Base-by-base conservation (phyloP, 164 flowering plant genomes). In the Vitis riparia region DNA sequence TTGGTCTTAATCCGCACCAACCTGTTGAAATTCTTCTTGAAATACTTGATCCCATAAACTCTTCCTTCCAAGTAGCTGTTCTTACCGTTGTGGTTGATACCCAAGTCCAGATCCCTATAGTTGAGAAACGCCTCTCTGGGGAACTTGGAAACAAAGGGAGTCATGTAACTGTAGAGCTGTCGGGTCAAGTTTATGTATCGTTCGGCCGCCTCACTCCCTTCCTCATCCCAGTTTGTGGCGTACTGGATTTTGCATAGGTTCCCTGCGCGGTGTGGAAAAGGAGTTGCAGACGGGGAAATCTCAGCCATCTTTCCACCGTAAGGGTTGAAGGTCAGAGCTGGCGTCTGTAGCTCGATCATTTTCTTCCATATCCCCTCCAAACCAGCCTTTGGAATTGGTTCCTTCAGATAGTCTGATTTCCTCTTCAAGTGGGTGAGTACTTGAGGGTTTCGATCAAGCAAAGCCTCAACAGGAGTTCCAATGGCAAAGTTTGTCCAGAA, bases 181-280 rank as follows among this genome's bases (percentile, higher is more conserved):
- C 80, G 59, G 3, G 52, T 66, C 59, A 56, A 29, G 32, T 27
- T 51, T 2, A 69, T 16, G 66, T 69, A 55, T 2, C 27, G 12
- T 3, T 73, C 16, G 9, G 68, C 68, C 10, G 60, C 67, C 30
- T 60, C 74, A 3, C 1, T 9, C 10, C 80, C 73, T 27, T 16
- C 32, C 11, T 60, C 59, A 0, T 17, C 32, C 73, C 77, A 69
- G 29, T 51, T 37, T 8, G 13, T 23, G 9, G 30, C n/a, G 13
- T 70, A 69, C 44, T 75, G 74, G 23, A 75, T 66, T 55, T 65
- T 66, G 53, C 8, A 75, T 11, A 61, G 5, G 47, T 59, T 48
- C 7, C 78, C 71, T 8, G 56, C 59, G 30, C 74, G 19, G 11
- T 75, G 74, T 9, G 78, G 78, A 44, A 75, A 75, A 15, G 78